These are phyloP conservation scores for Prunus yedoensis DNA, from an alignment of 331 rosid genomes.

Conservation along the genomic window DNA sequence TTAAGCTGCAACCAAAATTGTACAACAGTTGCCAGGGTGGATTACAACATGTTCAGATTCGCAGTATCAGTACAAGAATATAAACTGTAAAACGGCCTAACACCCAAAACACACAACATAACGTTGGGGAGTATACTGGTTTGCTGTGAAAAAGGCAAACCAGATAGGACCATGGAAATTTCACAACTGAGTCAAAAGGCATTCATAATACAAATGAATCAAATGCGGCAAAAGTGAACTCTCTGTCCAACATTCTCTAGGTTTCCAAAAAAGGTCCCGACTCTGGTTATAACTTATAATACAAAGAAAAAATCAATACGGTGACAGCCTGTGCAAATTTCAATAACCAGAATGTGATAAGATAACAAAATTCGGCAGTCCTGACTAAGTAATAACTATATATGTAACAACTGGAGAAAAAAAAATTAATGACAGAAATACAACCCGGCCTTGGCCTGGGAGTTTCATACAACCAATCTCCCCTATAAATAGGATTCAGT, in stretches of 20 bases:
- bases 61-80: neutral
- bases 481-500: slow-evolving; percentile 49
- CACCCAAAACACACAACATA: neutral
- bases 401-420: slow-evolving; percentile 55
- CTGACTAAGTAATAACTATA: slow-evolving; percentile 73
- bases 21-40: neutral
- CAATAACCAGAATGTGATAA: slow-evolving; percentile 66
- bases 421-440: slow-evolving; percentile 51
- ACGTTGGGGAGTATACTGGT: neutral
- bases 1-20: neutral
- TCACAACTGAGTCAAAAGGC: neutral
- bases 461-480: slow-evolving; percentile 68
- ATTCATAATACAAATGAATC: slow-evolving; percentile 20
- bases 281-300: slow-evolving; percentile 26
- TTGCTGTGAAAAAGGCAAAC: neutral
- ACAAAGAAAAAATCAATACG: slow-evolving; percentile 17
- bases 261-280: neutral
- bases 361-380: slow-evolving; percentile 67
- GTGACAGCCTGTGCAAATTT: slow-evolving; percentile 64
- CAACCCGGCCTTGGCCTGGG: slow-evolving; percentile 59
- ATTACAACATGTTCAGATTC: neutral
- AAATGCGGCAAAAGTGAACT: slow-evolving; percentile 14
- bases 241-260: slow-evolving; percentile 19
- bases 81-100: neutral
- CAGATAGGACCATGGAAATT: neutral